Base-by-base conservation (phyloP, 768 basidiomycete species). In the Suillus occidentalis region DNA sequence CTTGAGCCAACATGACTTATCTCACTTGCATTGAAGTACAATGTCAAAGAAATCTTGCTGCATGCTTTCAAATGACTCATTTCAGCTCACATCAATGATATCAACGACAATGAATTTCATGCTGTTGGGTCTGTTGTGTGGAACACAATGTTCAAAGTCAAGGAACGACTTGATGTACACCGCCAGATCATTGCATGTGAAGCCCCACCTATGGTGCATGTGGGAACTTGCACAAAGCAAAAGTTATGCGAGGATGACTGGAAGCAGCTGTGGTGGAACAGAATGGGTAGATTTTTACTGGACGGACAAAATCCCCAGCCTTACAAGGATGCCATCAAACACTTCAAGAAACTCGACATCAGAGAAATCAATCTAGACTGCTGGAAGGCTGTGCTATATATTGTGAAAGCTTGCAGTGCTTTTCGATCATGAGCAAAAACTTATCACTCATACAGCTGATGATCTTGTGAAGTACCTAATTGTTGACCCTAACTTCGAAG, bases 121-220 rank as follows among this genome's bases (percentile, higher is more conserved):
- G 34, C 57, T 22, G 40, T 59, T 22, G 57, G 40, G 20, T 8
- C 36, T 14, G 4, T 59, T 14, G 57, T 59, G 20, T 59, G 36
- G 57, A 22, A 25, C 40, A 40, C 36, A 14, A n/a, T 58, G 22
- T 25, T 58, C 34, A 40, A 28, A 6, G 57, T 58, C 57, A 39
- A 61, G 40, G 60, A 61, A 25, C 9, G n/a, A 18, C 60, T 61
- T 2, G 60, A 61, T 34, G 42, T 42, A 42, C 62, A 63, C 31
- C 31, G 45, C 20, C 12, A 9, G 22, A 63, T 53, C 31, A 50
- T 63, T 37, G 62, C 62, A 14, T 63, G 62, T 39, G 62, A 63
- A 55, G 34, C 25, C 36, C 62, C 50, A 55, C 16, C 20, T 12
- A 53, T 56, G 12, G 28, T 31, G 10, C 57, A 59, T 40, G 14